Percentiles rank a stretch among this genome's conserved stretches.
Evolutionary conservation across 2,329 filamentous ascomycete genomes (phyloP).

Genomic region (Cercospora sp.): DNA sequence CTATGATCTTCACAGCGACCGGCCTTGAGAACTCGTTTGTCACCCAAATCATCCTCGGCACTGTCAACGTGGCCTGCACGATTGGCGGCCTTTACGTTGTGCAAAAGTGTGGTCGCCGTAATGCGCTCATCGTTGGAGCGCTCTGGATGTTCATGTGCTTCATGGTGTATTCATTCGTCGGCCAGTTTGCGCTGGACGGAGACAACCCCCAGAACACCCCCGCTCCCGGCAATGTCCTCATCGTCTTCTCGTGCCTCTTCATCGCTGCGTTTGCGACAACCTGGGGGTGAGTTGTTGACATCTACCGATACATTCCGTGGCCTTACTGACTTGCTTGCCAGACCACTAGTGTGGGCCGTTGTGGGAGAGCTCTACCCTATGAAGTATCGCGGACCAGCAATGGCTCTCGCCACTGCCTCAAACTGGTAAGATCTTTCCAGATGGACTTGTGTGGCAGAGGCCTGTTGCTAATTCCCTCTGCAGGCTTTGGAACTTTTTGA

Average conservation of each 20-base stretch:
- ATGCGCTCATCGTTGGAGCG: conserved; percentile 50
- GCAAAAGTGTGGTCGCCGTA: conserved; percentile 52
- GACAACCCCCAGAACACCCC: conserved; percentile 26
- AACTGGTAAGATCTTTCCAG: conserved; percentile 40
- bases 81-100: conserved; percentile 51
- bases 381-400: conserved; percentile 46
- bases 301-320: not conserved
- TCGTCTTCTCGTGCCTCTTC: conserved; percentile 42
- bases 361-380: conserved; percentile 40
- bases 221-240: conserved; percentile 37
- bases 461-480: not conserved
- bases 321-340: not conserved
- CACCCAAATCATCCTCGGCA: conserved; percentile 50
- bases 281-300: conserved; percentile 29
- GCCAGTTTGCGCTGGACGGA: conserved; percentile 33
- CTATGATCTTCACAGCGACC: conserved; percentile 43
- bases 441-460: too few species aligned
- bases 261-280: conserved; percentile 41
- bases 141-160: conserved; percentile 55
- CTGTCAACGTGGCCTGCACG: conserved; percentile 52
- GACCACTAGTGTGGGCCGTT: conserved; percentile 38
- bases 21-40: conserved; percentile 46
- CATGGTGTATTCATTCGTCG: conserved; percentile 54
- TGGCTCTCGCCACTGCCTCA: conserved; percentile 47
- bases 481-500: conserved; percentile 32